phyloP scores from a whole-genome alignment of 208 protist genomes.

The Trypanosoma avium region DNA sequence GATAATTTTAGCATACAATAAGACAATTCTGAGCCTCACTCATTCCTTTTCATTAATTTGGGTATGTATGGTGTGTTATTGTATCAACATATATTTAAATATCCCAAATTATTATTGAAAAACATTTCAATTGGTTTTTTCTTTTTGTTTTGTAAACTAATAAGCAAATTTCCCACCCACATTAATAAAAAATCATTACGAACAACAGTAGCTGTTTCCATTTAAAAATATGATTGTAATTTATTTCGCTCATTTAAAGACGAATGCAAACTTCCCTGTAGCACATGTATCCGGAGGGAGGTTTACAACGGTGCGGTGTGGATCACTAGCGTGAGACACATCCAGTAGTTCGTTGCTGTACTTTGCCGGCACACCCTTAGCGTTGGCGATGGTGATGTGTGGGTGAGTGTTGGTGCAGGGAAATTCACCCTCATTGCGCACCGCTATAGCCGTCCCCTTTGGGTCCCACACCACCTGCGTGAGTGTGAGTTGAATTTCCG shows the following conservation, averaged over 20 bases:
- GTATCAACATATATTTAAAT: too few species aligned
- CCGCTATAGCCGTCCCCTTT: conserved; percentile 39
- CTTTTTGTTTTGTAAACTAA: too few species aligned
- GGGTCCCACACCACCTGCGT: conserved; percentile 53
- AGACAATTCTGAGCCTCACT: too few species aligned
- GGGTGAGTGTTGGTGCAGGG: conserved; percentile 44
- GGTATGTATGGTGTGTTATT: too few species aligned
- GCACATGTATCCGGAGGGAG: conserved; percentile 21
- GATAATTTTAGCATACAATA: too few species aligned
- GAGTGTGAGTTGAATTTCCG: conserved; percentile 33
- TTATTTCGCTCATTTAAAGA: not conserved
- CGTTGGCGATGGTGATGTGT: conserved; percentile 60
- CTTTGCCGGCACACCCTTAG: conserved; percentile 42
- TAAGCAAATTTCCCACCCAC: not conserved
- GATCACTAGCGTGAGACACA: conserved; percentile 17
- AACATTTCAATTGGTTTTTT: too few species aligned
- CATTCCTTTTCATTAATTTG: too few species aligned
- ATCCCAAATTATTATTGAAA: too few species aligned
- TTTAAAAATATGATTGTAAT: not conserved
- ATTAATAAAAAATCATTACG: not conserved
- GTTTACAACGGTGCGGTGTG: conserved; percentile 13
- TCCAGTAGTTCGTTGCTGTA: conserved; percentile 67
- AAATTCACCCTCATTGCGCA: conserved; percentile 34
- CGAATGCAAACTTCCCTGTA: conserved; percentile 22
- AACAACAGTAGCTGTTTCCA: not conserved